These are phyloP conservation scores for Sporisorium graminicola DNA, from an alignment of 1,284 basidiomycete species.

Conservation along the genomic window DNA sequence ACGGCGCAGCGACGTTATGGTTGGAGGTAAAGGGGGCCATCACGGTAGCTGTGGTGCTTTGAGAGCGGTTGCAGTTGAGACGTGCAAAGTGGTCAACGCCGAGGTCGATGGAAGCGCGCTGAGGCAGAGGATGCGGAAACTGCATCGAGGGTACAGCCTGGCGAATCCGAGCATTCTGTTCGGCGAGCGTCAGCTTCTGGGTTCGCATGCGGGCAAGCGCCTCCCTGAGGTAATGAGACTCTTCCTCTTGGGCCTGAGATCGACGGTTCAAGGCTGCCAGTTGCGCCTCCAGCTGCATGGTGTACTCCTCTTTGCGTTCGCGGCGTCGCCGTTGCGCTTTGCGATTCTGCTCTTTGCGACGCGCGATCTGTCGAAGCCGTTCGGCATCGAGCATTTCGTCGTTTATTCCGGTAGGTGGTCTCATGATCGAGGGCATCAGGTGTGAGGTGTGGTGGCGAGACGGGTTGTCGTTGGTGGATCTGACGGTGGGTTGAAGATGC, in stretches of 20 bases:
- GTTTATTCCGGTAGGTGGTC: slow-evolving; percentile 22
- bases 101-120: slow-evolving; percentile 45
- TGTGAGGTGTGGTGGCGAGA: not conserved
- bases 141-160: slow-evolving; percentile 41
- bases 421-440: slow-evolving; percentile 38
- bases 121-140: slow-evolving; percentile 33
- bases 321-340: slow-evolving; percentile 53
- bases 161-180: slow-evolving; percentile 39
- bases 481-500: not conserved
- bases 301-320: slow-evolving; percentile 55
- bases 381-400: slow-evolving; percentile 41
- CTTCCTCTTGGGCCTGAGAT: slow-evolving; percentile 48
- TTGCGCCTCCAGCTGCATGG: slow-evolving; percentile 52
- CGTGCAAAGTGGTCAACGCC: slow-evolving; percentile 27
- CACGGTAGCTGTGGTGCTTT: slow-evolving; percentile 32
- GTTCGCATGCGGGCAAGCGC: slow-evolving; percentile 46
- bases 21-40: slow-evolving; percentile 24
- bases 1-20: slow-evolving; percentile 22
- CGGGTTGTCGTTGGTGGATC: not conserved
- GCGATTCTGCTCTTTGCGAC: slow-evolving; percentile 55
- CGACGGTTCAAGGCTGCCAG: slow-evolving; percentile 46
- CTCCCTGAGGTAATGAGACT: slow-evolving; percentile 43
- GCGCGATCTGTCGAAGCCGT: slow-evolving; percentile 46
- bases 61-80: slow-evolving; percentile 31
- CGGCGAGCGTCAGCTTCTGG: slow-evolving; percentile 42